Conservation (phyloP, 768 basidiomycete species). For the Boletus insuetus region DNA sequence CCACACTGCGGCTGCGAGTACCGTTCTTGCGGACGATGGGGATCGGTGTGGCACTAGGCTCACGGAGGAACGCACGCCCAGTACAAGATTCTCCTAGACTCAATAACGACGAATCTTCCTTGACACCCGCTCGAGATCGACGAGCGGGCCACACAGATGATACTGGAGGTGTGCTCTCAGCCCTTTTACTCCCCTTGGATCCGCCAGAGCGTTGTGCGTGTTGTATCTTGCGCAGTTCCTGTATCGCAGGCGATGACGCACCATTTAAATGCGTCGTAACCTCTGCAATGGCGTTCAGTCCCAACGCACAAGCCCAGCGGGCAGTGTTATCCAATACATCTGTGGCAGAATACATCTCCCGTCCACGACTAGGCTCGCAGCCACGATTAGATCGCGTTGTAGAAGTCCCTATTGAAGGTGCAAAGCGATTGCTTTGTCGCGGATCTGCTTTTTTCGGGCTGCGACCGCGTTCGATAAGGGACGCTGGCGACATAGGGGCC, state of each 20-base stretch:
- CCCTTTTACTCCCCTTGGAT: constrained; percentile 14
- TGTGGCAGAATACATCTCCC: constrained; percentile 17
- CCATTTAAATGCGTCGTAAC: constrained; percentile 12
- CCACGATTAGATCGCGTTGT: constrained; percentile 23
- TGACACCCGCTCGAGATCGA: constrained; percentile 7
- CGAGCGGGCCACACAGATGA: constrained; percentile 20
- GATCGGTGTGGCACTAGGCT: constrained; percentile 26
- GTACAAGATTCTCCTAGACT: constrained; percentile 2
- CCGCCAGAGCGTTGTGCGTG: not conserved
- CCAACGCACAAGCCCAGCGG: constrained; percentile 27
- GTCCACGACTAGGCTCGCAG: constrained; percentile 19
- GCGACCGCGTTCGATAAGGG: constrained; percentile 28
- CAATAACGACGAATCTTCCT: constrained; percentile 9
- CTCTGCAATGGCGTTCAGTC: constrained; percentile 23
- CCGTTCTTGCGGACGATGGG: constrained; percentile 19
- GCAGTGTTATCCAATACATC: constrained; percentile 28
- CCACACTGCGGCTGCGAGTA: constrained; percentile 29
- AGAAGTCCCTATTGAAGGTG: constrained; percentile 24
- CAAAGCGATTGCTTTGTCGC: constrained; percentile 12
- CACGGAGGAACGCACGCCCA: constrained; percentile 26
- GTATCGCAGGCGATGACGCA: constrained; percentile 15
- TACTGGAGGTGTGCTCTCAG: constrained; percentile 31
- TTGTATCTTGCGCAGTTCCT: constrained; percentile 24
- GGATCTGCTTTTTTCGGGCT: constrained; percentile 20
- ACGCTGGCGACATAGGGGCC: constrained; percentile 18